Percentiles rank a stretch among this genome's conserved stretches.
These are phyloP conservation scores for Sugiyamaella lignohabitans DNA, from an alignment of 805 yeast species.

Conservation along the genomic window DNA sequence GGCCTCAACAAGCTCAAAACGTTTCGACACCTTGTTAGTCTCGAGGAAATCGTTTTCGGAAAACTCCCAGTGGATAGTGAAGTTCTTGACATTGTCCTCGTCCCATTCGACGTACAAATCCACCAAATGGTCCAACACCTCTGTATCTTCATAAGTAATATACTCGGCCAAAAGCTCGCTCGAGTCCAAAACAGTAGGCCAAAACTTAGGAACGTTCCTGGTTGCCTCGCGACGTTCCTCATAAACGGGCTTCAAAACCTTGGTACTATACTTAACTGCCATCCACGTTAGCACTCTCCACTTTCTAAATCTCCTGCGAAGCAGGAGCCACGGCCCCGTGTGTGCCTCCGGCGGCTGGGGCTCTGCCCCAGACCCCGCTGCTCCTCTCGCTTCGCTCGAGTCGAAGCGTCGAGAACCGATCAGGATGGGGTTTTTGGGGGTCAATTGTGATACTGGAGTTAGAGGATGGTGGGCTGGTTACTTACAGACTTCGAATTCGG, in stretches of 20 bases:
- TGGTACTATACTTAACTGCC: conserved; percentile 17
- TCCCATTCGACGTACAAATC: conserved; percentile 54
- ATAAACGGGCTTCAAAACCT: conserved; percentile 51
- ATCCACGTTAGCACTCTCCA: no score
- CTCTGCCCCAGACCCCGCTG: no score
- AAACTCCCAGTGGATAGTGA: conserved; percentile 55
- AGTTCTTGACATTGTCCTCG: conserved; percentile 45
- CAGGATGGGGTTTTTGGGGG: no score
- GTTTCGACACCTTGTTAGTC: conserved; percentile 55
- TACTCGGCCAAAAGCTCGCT: conserved; percentile 74
- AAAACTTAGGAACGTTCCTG: conserved; percentile 60
- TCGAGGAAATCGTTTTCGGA: conserved; percentile 45
- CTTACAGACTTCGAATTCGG: conserved; percentile 24
- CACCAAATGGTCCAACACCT: conserved; percentile 54
- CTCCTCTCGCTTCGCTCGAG: no score
- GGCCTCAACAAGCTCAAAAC: conserved; percentile 36
- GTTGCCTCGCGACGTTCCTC: conserved; percentile 49
- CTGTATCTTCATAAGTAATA: conserved; percentile 58
- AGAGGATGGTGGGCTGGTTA: no score
- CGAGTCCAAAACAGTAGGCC: conserved; percentile 81
- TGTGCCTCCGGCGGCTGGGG: no score
- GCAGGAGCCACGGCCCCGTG: no score
- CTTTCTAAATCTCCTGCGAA: no score
- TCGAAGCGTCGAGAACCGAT: no score
- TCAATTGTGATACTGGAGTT: no score